A percentile compares a stretch with the other conserved stretches of the same genome.
phyloP scores from a whole-genome alignment of 306 rosid species.

The Canavalia gladiata region DNA sequence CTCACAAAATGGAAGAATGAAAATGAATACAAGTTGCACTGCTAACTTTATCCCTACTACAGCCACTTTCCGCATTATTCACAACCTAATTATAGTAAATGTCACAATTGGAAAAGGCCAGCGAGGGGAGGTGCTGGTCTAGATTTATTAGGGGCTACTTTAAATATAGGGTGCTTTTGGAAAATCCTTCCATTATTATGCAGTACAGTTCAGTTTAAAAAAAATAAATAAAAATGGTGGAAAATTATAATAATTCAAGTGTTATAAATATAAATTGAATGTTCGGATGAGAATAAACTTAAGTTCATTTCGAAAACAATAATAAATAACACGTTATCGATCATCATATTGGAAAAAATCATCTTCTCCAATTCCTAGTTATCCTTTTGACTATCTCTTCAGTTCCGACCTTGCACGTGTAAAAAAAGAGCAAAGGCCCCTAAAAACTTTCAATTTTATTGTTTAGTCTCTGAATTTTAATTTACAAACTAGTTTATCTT shows the following conservation, averaged over 20 bases:
- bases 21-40: slow-evolving; percentile 40
- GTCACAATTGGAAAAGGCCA: slow-evolving; percentile 24
- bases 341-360: neutral
- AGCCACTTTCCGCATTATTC: slow-evolving; percentile 22
- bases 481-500: neutral
- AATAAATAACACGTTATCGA: neutral
- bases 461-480: neutral
- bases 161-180: slow-evolving; percentile 25
- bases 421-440: neutral
- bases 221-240: neutral
- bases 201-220: neutral
- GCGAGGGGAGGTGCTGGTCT: slow-evolving; percentile 16
- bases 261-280: neutral
- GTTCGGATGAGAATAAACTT: slow-evolving; percentile 15
- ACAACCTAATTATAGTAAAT: slow-evolving; percentile 50
- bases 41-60: slow-evolving; percentile 37
- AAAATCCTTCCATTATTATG: slow-evolving; percentile 10
- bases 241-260: neutral
- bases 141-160: slow-evolving; percentile 17
- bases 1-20: slow-evolving; percentile 38
- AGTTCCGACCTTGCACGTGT: neutral
- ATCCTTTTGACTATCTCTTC: neutral
- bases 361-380: neutral
- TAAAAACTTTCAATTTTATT: neutral
- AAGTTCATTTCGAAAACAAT: neutral